Evolutionary conservation across 2,329 filamentous ascomycete genomes (phyloP), one percentile per base, ranked within the genome.

Genomic region (Sporothrix curviconia): DNA sequence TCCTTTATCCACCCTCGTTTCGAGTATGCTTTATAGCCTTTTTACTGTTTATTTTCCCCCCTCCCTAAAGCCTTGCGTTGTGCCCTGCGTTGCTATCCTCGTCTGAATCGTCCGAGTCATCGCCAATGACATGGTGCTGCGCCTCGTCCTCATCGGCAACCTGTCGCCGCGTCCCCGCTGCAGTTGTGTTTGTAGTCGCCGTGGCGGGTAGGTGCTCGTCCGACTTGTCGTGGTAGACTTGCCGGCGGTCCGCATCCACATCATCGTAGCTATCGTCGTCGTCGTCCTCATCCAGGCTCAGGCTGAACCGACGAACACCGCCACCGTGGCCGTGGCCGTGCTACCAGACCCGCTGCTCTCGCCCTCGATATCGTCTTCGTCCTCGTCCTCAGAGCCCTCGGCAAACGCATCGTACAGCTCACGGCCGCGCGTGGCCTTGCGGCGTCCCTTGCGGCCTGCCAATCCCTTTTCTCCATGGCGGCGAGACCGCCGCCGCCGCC

Each of bases 381-480:
- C 87, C 58, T 94, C 92, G 58, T 92, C 92, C 24, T 82, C 80
- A 60, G 81, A 84, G 54, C 91, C 92, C 15, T 90, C 92, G 0
- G 94, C 94, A 78, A 99, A 99, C 4, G 94, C 94, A 76, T 99
- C 94, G 70, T 99, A 99, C 44, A 99, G 75, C 74, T 97, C 92
- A 28, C 92, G 91, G 2, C 90, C 94, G 19, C 90, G 72, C 53
- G 79, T 78, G 8, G 57, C 55, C 56, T 61, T 64, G 63, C 81
- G 78, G 58, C 76, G 75, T 17, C 74, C 65, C 64, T 74, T 75
- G 63, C 71, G 68, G 25, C 46, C 36, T 3, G 49, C 25, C 43
- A 43, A 22, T 39, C 59, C 73, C 73, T 74, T 80, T 69, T 76
- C 76, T 51, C 12, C 30, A 28, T 39, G 39, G 36, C 47, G 42